phyloP scores from a whole-genome alignment of 139 green algal genomes.

The Micractinium sp. region DNA sequence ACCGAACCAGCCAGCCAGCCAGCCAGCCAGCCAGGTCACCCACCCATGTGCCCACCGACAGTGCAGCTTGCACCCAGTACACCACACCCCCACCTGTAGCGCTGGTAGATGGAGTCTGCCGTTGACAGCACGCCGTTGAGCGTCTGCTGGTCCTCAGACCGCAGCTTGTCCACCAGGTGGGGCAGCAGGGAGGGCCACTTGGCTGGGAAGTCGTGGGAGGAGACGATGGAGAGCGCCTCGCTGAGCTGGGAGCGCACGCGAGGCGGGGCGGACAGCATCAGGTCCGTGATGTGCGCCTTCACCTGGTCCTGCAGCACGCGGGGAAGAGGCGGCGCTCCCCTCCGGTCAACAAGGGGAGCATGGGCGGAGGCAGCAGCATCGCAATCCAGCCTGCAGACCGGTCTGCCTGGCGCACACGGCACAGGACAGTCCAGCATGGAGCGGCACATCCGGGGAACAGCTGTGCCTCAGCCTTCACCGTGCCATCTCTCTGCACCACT shows the following conservation, averaged over 20 bases:
- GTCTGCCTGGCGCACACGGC: no score
- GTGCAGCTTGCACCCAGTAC: not conserved
- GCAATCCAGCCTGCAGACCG: not conserved
- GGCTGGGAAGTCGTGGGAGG: conserved; percentile 88
- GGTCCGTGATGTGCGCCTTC: conserved; percentile 79
- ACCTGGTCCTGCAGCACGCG: conserved; percentile 72
- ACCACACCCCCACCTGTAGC: conserved; percentile 65
- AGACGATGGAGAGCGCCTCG: conserved; percentile 95
- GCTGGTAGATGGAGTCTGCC: conserved; percentile 97
- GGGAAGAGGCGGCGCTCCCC: not conserved
- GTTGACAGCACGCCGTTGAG: conserved; percentile 89
- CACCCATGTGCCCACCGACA: not conserved
- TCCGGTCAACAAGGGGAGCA: not conserved
- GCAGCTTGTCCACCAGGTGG: conserved; percentile 84
- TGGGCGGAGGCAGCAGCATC: not conserved
- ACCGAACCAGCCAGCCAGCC: no score
- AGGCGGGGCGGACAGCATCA: conserved; percentile 90
- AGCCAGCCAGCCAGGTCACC: not conserved
- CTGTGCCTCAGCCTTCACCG: no score
- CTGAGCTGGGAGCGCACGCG: conserved; percentile 85
- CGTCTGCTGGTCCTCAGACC: conserved; percentile 56
- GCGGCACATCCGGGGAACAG: no score
- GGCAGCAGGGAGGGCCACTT: conserved; percentile 91
- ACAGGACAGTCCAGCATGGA: no score
- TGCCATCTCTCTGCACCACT: no score